Conservation (phyloP, 2,329 filamentous ascomycete species). For the Juglanconis sp. region DNA sequence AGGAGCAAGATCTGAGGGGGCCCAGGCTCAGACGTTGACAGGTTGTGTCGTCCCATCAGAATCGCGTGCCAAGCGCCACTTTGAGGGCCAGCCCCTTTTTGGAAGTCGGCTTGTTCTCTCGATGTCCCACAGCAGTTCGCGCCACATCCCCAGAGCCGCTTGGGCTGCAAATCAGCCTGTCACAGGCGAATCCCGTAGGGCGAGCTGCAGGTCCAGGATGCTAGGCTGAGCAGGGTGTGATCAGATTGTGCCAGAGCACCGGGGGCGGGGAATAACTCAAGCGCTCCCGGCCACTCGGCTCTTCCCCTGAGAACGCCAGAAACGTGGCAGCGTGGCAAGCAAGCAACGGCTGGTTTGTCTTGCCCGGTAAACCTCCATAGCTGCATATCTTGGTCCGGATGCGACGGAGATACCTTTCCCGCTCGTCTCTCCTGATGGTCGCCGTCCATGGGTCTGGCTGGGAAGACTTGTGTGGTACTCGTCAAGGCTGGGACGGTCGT, state of each 20-base stretch:
- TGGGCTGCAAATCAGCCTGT: not conserved
- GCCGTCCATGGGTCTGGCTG: too few relatives aligned
- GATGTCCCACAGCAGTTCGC: not conserved
- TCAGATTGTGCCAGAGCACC: not conserved
- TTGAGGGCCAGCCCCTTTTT: conserved; percentile 9
- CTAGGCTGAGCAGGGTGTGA: not conserved
- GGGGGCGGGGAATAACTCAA: conserved; percentile 17
- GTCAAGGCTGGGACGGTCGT: too few relatives aligned
- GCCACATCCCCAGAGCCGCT: conserved; percentile 2
- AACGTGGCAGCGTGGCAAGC: conserved; percentile 12
- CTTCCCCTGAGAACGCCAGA: conserved; percentile 10
- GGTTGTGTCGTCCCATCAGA: conserved; percentile 6
- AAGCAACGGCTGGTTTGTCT: conserved; percentile 7
- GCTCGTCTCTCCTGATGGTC: not conserved
- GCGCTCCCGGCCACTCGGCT: conserved; percentile 18
- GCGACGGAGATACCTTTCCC: not conserved
- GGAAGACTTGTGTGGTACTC: too few relatives aligned
- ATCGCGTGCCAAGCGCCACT: not conserved
- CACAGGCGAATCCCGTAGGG: conserved; percentile 18
- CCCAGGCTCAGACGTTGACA: conserved; percentile 1
- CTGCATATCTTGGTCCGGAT: not conserved
- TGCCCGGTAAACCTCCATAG: not conserved
- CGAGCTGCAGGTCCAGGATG: conserved; percentile 11
- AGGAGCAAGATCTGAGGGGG: not conserved
- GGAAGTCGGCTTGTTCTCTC: not conserved